Conservation (phyloP, 306 rosid genomes). For the Cicer chorassanicum region DNA sequence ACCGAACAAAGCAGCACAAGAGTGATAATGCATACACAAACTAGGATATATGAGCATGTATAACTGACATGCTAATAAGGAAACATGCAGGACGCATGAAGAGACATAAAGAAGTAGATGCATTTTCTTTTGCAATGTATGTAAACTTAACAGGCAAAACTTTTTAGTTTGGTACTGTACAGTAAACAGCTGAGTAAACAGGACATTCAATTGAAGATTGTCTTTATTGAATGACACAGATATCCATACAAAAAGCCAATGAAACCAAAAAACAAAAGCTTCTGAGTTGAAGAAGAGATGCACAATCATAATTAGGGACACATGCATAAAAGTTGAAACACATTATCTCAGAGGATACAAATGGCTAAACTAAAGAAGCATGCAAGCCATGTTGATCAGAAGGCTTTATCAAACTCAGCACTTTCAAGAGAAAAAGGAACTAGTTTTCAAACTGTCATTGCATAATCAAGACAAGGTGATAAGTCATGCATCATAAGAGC, state of each 20-base stretch:
- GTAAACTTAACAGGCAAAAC: conserved; percentile 10
- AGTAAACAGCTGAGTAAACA: background rate
- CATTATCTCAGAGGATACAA: conserved; percentile 10
- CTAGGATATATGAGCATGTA: conserved; percentile 27
- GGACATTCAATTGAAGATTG: background rate
- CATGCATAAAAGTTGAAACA: background rate
- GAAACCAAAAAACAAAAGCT: conserved; percentile 22
- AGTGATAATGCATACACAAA: conserved; percentile 13
- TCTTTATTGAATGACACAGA: conserved; percentile 17
- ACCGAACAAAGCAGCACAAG: conserved; percentile 12
- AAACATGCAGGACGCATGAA: conserved; percentile 11
- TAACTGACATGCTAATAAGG: conserved; percentile 24
- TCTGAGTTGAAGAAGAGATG: background rate
- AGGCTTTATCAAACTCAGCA: conserved; percentile 16
- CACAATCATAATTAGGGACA: conserved; percentile 15
- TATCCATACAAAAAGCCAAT: conserved; percentile 13
- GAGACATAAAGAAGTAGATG: background rate
- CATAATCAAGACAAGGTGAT: conserved; percentile 20
- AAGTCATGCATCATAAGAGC: conserved; percentile 16
- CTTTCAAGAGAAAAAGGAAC: conserved; percentile 22
- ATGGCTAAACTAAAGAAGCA: conserved; percentile 6
- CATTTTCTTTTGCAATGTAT: conserved; percentile 18
- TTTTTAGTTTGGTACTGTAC: conserved; percentile 2
- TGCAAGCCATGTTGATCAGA: conserved; percentile 17
- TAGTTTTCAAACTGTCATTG: background rate